Evolutionary conservation across 805 yeast species (phyloP).

Genomic region (Wickerhamiella lipophila): DNA sequence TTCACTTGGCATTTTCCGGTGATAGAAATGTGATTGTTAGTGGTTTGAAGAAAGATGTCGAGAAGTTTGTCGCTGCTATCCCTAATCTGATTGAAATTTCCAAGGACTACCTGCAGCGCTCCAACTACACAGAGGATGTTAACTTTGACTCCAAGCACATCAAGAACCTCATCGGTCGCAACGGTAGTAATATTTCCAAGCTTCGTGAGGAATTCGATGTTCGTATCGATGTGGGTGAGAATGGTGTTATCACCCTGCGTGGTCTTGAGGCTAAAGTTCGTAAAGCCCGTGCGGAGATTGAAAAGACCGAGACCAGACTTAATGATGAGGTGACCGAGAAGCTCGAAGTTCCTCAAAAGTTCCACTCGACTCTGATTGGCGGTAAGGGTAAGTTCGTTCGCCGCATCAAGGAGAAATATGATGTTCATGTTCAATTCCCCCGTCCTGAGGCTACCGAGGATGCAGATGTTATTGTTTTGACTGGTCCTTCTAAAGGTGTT

Average conservation of each 20-base stretch:
- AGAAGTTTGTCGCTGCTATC: constrained; percentile 41
- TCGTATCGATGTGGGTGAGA: constrained; percentile 57
- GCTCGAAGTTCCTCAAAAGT: constrained; percentile 59
- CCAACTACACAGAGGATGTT: constrained; percentile 36
- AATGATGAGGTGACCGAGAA: constrained; percentile 65
- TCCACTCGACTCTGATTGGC: constrained; percentile 75
- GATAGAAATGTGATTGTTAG: constrained; percentile 48
- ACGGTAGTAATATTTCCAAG: constrained; percentile 60
- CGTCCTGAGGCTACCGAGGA: constrained; percentile 13
- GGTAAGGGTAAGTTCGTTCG: constrained; percentile 66
- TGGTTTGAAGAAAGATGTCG: constrained; percentile 40
- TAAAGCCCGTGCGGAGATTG: constrained; percentile 51
- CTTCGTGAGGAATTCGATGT: constrained; percentile 64
- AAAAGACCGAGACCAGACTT: constrained; percentile 53
- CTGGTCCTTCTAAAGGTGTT: constrained; percentile 70
- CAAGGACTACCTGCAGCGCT: constrained; percentile 36
- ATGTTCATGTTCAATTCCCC: constrained; percentile 70
- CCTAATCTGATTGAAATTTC: constrained; percentile 43
- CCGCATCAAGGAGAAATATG: constrained; percentile 78
- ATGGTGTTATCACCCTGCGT: constrained; percentile 44
- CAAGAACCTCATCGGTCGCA: constrained; percentile 79
- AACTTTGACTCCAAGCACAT: constrained; percentile 55
- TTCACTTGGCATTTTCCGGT: constrained; percentile 28
- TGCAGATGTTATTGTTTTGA: constrained; percentile 36
- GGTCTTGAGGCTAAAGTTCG: constrained; percentile 74